A percentile compares a stretch with the other conserved stretches of the same genome.
Evolutionary conservation across 805 yeast species (phyloP).

Genomic region (Candida loeiensis): DNA sequence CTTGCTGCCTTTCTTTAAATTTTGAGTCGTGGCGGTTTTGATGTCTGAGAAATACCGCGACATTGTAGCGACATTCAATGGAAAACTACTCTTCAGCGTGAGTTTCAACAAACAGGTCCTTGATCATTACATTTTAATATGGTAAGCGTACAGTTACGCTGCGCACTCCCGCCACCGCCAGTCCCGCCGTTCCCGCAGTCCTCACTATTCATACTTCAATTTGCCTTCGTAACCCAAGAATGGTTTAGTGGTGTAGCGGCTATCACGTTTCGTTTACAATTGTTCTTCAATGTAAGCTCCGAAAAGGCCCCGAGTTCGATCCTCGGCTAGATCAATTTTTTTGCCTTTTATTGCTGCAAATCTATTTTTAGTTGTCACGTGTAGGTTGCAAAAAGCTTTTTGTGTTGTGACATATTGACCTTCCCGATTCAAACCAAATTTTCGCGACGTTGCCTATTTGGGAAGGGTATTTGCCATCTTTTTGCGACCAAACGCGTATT

Average conservation of each 20-base stretch:
- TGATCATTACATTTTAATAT: too few relatives aligned
- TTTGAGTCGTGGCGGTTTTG: constrained; percentile 4
- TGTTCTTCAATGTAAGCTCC: constrained; percentile 26
- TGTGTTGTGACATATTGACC: background rate
- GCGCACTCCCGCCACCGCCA: too few relatives aligned
- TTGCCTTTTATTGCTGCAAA: background rate
- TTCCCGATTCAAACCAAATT: constrained; percentile 1
- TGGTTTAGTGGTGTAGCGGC: constrained; percentile 42
- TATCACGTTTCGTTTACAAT: constrained; percentile 42
- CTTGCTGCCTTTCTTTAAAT: constrained; percentile 1
- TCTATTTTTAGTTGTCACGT: background rate
- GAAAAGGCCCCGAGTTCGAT: constrained; percentile 45
- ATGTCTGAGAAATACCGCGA: background rate
- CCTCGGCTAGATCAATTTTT: constrained; percentile 38
- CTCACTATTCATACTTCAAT: background rate
- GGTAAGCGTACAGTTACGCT: too few relatives aligned
- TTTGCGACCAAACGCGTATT: constrained; percentile 2
- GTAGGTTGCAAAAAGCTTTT: background rate
- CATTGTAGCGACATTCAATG: background rate
- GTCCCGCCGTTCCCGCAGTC: background rate
- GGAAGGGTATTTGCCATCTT: background rate
- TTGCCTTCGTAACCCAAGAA: constrained; percentile 1
- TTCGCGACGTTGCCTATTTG: constrained; percentile 4
- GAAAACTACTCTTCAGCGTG: too few relatives aligned
- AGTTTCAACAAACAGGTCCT: too few relatives aligned